These are phyloP conservation scores for Populus nigra DNA, from an alignment of 345 rosid species.

Conservation along the genomic window DNA sequence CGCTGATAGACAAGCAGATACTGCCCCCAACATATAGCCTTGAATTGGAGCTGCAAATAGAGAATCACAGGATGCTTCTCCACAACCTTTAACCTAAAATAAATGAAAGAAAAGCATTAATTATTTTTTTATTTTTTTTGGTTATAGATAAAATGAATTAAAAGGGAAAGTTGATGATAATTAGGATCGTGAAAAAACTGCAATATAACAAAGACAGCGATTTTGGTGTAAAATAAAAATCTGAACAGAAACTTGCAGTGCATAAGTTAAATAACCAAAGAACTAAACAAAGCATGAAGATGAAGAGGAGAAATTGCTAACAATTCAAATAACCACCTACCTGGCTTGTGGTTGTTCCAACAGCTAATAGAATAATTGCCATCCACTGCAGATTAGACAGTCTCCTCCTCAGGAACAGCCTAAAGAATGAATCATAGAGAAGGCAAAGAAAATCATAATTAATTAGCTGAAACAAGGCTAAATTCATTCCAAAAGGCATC, in stretches of 20 bases:
- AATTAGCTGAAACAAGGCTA: not conserved
- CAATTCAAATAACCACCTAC: conserved; percentile 21
- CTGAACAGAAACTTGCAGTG: not conserved
- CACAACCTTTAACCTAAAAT: conserved; percentile 80
- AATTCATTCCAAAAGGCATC: not conserved
- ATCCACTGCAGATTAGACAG: conserved; percentile 80
- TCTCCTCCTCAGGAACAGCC: conserved; percentile 68
- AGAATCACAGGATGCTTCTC: conserved; percentile 79
- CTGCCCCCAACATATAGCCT: conserved; percentile 76
- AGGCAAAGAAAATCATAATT: not conserved
- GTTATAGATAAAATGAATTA: not conserved
- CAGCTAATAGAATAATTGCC: conserved; percentile 77
- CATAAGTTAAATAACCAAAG: not conserved
- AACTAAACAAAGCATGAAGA: not conserved
- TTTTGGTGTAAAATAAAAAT: not conserved
- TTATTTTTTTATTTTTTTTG: too few species aligned
- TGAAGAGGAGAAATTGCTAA: not conserved
- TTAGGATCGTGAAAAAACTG: not conserved
- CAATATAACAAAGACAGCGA: not conserved
- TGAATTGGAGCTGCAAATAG: conserved; percentile 85
- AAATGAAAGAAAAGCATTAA: not conserved
- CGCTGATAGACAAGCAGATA: conserved; percentile 92
- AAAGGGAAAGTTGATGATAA: not conserved
- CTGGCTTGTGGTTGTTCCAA: conserved; percentile 94
- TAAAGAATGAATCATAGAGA: conserved; percentile 9